Base-by-base conservation (phyloP, 129 eudicot genomes). In the Smallanthus sonchifolius region DNA sequence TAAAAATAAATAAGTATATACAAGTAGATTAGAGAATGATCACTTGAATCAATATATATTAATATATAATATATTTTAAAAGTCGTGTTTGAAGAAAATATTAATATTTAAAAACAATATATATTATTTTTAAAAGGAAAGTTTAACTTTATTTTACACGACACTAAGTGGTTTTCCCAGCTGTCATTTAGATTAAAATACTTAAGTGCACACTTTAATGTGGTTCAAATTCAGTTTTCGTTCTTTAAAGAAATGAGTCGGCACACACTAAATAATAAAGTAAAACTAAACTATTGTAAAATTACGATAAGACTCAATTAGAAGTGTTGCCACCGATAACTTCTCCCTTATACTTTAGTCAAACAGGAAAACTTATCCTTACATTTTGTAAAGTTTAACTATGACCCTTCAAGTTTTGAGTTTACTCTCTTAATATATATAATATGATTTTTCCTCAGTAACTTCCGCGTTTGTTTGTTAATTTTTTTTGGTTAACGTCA, bases 81-180 rank as follows among this genome's bases (percentile, higher is more conserved):
- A 30, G 16, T 6, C 6, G 17, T 15, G 28, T n/a, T 51, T 5
- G 28, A 51, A 16, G 8, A 51, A n/a, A 51, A 51, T n/a, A 4
- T 1, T 54, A 59, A 59, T 11, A 59, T 1, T 30, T 2, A 57
- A 3, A 24, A 57, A 15, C 15, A 57, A 24, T 57, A 10, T 57
- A 57, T 28, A n/a, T n/a, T 57, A 56, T 52, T 6, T 0, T 2
- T 24, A 10, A 56, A 20, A 13, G 16, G 5, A 59, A 28, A 0
- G 2, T 59, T 56, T 10, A 17, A 56, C 35, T 4, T 28, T 40
- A 42, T 44, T 20, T 67, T 39, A 43, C 17, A 56, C 56, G 61
- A 48, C 42, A 48, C 45, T 44, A 69, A 69, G 59, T 69, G 74
- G 42, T 69, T 69, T 47, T 47, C 74, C 74, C 30, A 30, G 74